Evolutionary conservation across 805 yeast genomes (phyloP).

Genomic region (Starmerella cellae): DNA sequence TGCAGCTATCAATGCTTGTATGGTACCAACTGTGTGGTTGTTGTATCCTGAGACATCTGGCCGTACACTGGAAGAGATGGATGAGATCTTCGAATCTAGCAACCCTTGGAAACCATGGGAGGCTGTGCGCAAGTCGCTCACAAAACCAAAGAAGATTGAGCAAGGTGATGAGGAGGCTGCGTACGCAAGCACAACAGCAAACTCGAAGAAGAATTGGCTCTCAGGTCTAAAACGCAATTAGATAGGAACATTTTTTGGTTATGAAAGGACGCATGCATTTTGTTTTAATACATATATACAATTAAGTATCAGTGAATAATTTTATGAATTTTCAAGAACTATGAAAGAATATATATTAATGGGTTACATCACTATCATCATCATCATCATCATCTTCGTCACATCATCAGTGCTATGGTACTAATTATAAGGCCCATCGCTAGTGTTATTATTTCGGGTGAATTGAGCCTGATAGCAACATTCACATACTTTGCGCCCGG

Average conservation of each 20-base stretch:
- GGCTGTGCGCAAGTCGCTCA: slow-evolving; percentile 25
- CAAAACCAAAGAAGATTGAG: background rate
- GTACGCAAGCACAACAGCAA: background rate
- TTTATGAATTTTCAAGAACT: no score
- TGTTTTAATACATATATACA: no score
- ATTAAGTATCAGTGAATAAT: no score
- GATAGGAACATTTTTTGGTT: no score
- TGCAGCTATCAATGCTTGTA: slow-evolving; percentile 38
- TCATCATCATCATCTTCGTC: no score
- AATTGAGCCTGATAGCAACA: slow-evolving; percentile 4
- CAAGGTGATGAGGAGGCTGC: background rate
- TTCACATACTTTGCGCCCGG: slow-evolving; percentile 21
- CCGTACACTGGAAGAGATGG: slow-evolving; percentile 45
- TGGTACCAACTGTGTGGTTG: slow-evolving; percentile 34
- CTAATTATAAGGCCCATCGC: background rate
- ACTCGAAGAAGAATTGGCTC: no score
- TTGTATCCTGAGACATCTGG: slow-evolving; percentile 53
- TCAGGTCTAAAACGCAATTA: no score
- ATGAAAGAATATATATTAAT: no score
- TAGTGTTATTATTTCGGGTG: slow-evolving; percentile 5
- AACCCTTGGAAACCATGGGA: slow-evolving; percentile 34
- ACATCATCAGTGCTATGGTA: slow-evolving; percentile 1
- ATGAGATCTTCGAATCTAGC: slow-evolving; percentile 35
- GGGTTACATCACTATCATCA: no score
- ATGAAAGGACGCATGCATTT: no score